A percentile compares a stretch with the other conserved stretches of the same genome.
These are phyloP conservation scores for Fraxinus xanthoxyloides DNA, from an alignment of 305 asterid species.

Conservation along the genomic window DNA sequence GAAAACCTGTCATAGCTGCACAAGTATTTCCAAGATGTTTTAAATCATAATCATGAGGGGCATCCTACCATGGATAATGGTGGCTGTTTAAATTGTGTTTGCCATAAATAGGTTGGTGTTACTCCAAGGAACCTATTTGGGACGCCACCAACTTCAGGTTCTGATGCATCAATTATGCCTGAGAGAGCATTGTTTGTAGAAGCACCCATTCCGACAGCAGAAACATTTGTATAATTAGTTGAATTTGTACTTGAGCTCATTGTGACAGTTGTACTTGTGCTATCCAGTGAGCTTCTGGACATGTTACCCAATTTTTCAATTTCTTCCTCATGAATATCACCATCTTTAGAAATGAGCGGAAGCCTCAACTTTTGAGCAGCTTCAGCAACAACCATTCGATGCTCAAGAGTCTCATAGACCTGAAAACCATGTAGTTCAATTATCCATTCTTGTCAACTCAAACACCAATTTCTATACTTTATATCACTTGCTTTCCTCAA, in stretches of 20 bases:
- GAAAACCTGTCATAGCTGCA: constrained; percentile 15
- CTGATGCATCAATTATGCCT: constrained; percentile 61
- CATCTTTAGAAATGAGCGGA: constrained; percentile 86
- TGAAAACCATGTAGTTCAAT: constrained; percentile 29
- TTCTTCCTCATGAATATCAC: constrained; percentile 88
- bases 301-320: constrained; percentile 75
- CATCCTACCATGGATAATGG: constrained; percentile 62
- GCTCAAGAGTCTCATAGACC: constrained; percentile 94
- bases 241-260: constrained; percentile 74
- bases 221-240: constrained; percentile 55
- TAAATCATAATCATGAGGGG: background rate
- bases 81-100: constrained; percentile 66
- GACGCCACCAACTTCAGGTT: constrained; percentile 93
- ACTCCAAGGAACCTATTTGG: constrained; percentile 93
- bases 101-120: constrained; percentile 83
- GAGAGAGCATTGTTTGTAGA: constrained; percentile 40
- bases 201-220: constrained; percentile 42
- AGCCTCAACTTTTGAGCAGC: constrained; percentile 96
- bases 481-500: background rate
- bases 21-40: constrained; percentile 14
- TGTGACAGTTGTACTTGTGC: constrained; percentile 69
- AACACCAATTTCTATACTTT: background rate
- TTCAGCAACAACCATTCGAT: constrained; percentile 88
- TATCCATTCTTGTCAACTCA: background rate
- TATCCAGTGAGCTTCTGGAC: constrained; percentile 85